These are phyloP conservation scores for Sporothrix variecibatus DNA, from an alignment of 2,329 filamentous ascomycete genomes.

Conservation along the genomic window DNA sequence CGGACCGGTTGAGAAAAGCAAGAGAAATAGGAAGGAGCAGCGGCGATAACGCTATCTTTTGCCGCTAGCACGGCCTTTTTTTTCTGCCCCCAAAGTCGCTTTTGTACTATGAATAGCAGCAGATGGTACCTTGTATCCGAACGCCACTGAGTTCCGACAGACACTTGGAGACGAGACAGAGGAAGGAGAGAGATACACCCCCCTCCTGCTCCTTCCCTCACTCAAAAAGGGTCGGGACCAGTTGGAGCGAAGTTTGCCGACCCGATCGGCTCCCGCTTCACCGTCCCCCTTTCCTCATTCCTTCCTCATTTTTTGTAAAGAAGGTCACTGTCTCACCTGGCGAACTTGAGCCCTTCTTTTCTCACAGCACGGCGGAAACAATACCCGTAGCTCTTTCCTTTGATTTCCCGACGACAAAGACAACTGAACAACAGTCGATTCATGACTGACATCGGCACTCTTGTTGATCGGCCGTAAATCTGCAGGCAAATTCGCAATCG, in stretches of 20 bases:
- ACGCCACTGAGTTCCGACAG: background rate
- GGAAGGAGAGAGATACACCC: background rate
- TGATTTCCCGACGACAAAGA: background rate
- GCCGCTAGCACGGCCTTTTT: background rate
- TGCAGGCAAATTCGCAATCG: background rate
- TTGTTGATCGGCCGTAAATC: background rate
- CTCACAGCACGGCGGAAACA: background rate
- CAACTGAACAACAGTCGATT: background rate
- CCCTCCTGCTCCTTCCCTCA: background rate
- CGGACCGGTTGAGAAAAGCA: constrained; percentile 8
- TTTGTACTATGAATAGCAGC: background rate
- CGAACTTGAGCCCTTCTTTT: background rate
- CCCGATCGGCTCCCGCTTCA: constrained; percentile 18
- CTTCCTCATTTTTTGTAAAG: background rate
- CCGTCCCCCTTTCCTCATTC: background rate
- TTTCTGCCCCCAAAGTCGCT: background rate
- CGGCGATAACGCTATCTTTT: constrained; percentile 12
- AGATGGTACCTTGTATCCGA: background rate
- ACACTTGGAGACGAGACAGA: too few species aligned
- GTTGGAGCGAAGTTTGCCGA: constrained; percentile 12
- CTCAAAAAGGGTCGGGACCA: background rate
- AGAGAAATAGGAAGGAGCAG: background rate
- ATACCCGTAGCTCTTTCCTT: background rate
- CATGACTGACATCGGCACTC: background rate
- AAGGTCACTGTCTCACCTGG: background rate